A percentile compares a stretch with the other conserved stretches of the same genome.
These are phyloP conservation scores for Pyrenochaeta sp. DNA, from an alignment of 2,329 filamentous ascomycete species.

Conservation along the genomic window DNA sequence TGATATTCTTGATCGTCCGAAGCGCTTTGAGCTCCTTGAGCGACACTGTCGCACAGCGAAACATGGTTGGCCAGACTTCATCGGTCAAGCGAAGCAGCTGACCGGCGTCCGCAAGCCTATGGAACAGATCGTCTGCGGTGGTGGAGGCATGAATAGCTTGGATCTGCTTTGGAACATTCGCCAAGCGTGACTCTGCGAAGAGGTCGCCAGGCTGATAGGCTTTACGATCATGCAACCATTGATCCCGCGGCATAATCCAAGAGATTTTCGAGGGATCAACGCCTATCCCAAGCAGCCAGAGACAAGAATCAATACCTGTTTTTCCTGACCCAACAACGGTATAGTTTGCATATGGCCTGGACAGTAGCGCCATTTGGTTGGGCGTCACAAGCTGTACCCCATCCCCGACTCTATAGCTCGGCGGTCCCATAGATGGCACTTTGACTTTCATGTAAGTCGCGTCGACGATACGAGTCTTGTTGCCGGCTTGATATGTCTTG, in stretches of 20 bases:
- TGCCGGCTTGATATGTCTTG: neutral
- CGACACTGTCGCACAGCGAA: neutral
- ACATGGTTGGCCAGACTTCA: conserved; percentile 1
- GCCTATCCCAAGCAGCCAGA: neutral
- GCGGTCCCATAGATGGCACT: neutral
- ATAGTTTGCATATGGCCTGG: neutral
- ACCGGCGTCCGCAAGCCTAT: neutral
- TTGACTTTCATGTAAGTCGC: neutral
- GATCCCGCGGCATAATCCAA: conserved; percentile 2
- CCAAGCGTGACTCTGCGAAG: too few species aligned
- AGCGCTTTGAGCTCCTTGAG: neutral
- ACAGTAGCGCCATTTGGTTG: neutral
- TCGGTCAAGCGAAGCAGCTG: neutral
- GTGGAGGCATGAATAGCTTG: too few species aligned
- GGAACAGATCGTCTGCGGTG: neutral
- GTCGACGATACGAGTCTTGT: neutral
- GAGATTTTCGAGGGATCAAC: neutral
- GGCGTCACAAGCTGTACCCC: neutral
- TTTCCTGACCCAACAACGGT: conserved; percentile 1
- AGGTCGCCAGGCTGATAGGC: neutral
- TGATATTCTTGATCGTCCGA: neutral
- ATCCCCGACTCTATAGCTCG: neutral
- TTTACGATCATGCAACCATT: neutral
- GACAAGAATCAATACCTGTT: neutral
- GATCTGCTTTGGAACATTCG: too few species aligned